These are phyloP conservation scores for Pugionium cornutum DNA, from an alignment of 345 rosid species.

Conservation along the genomic window DNA sequence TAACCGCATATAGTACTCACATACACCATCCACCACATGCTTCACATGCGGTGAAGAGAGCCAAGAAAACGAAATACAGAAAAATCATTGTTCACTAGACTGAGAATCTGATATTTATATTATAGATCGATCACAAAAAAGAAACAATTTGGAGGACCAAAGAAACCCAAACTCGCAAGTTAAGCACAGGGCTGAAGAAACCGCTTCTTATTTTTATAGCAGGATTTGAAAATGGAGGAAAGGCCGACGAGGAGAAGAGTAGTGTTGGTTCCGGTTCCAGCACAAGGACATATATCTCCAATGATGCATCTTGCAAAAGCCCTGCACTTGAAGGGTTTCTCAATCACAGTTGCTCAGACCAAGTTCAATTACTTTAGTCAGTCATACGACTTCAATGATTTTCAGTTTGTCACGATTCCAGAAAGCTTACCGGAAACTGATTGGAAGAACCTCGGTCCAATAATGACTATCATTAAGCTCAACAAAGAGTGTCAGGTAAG, in stretches of 20 bases:
- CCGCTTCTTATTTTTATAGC: not conserved
- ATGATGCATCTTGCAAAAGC: slow-evolving; percentile 57
- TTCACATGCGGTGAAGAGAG: not conserved
- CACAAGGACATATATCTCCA: slow-evolving; percentile 64
- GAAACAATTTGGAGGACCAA: no score
- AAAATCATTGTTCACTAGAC: not conserved
- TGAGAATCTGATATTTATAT: not conserved
- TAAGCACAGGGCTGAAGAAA: not conserved
- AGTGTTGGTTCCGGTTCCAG: slow-evolving; percentile 50
- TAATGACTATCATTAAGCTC: slow-evolving; percentile 25
- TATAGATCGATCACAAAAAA: no score
- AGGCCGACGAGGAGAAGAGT: not conserved
- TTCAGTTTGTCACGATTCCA: slow-evolving; percentile 31
- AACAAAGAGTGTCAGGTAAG: slow-evolving; percentile 27
- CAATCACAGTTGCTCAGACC: slow-evolving; percentile 25
- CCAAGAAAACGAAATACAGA: not conserved
- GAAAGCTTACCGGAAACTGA: slow-evolving; percentile 25
- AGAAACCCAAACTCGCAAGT: no score
- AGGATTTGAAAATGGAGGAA: slow-evolving; percentile 19
- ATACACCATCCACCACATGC: slow-evolving; percentile 11
- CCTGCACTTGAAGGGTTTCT: slow-evolving; percentile 45
- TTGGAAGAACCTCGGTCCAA: slow-evolving; percentile 1
- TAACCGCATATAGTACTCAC: slow-evolving; percentile 8
- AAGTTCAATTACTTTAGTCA: slow-evolving; percentile 16
- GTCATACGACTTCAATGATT: slow-evolving; percentile 11